These are phyloP conservation scores for Exserohilum rostratum DNA, from an alignment of 2,329 filamentous ascomycete genomes.

Conservation along the genomic window DNA sequence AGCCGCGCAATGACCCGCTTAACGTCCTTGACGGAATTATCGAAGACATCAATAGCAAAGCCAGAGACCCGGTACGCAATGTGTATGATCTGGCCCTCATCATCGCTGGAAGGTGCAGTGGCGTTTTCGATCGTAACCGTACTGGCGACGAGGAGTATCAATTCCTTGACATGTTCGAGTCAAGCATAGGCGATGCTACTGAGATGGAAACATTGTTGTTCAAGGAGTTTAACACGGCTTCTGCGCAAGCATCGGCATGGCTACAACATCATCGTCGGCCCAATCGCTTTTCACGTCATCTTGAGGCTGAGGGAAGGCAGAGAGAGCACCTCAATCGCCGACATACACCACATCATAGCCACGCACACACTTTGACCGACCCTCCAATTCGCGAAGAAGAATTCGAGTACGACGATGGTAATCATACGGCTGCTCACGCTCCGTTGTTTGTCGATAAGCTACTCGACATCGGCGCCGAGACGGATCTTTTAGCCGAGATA, in stretches of 20 bases:
- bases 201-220: constrained; percentile 64
- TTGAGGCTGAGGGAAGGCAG: constrained; percentile 43
- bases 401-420: constrained; percentile 41
- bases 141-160: constrained; percentile 66
- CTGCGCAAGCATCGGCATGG: constrained; percentile 62
- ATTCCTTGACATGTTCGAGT: constrained; percentile 72
- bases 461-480: constrained; percentile 66
- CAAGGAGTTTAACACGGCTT: constrained; percentile 64
- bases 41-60: constrained; percentile 70
- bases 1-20: constrained; percentile 66
- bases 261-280: constrained; percentile 57
- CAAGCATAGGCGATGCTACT: constrained; percentile 61
- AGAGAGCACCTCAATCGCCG: constrained; percentile 40
- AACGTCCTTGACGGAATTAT: constrained; percentile 69
- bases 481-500: constrained; percentile 65
- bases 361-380: constrained; percentile 33
- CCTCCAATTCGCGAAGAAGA: constrained; percentile 34
- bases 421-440: constrained; percentile 32
- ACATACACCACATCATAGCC: constrained; percentile 33
- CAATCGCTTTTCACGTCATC: constrained; percentile 44
- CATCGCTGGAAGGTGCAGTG: constrained; percentile 65
- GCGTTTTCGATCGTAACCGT: constrained; percentile 65
- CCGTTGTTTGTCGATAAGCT: constrained; percentile 61
- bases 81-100: constrained; percentile 68
- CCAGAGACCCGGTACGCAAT: constrained; percentile 62